Evolutionary conservation across 1,284 basidiomycete genomes (phyloP).

Genomic region (Trametes versicolor): DNA sequence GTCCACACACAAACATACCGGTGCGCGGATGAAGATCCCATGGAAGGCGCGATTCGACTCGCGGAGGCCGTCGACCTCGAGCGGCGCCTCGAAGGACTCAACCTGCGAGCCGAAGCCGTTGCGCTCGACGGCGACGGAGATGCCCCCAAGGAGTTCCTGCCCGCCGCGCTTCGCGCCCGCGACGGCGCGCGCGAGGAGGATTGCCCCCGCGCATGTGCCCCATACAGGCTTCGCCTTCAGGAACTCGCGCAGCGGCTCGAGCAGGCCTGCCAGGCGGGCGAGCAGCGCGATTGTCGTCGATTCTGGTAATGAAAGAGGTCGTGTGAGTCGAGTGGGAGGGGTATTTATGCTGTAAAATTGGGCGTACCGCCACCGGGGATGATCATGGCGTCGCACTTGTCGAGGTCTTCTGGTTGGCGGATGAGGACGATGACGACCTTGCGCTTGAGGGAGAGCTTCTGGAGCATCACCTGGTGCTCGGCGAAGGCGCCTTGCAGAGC

Average conservation of each 20-base stretch:
- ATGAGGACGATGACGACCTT: constrained; percentile 71
- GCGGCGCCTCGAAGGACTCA: constrained; percentile 89
- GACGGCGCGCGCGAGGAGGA: constrained; percentile 81
- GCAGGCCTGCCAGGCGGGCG: constrained; percentile 80
- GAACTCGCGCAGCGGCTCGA: constrained; percentile 84
- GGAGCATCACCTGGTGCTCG: constrained; percentile 84
- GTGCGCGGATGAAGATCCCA: constrained; percentile 96
- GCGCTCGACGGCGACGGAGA: constrained; percentile 84
- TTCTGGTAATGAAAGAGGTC: constrained; percentile 56
- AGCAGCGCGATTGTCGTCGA: constrained; percentile 95
- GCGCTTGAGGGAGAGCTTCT: constrained; percentile 59
- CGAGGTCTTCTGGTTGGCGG: constrained; percentile 81
- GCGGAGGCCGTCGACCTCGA: constrained; percentile 73
- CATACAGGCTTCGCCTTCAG: constrained; percentile 80
- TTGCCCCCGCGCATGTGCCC: constrained; percentile 98
- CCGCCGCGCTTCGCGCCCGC: constrained; percentile 89
- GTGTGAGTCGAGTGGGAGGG: not conserved
- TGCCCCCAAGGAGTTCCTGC: constrained; percentile 87
- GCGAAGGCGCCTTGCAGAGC: constrained; percentile 95
- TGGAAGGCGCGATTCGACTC: constrained; percentile 76
- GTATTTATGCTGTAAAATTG: not conserved
- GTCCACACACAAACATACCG: constrained; percentile 48
- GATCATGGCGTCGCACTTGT: constrained; percentile 84
- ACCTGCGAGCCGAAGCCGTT: constrained; percentile 93
- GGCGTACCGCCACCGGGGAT: constrained; percentile 88